Percentiles rank a stretch among this genome's conserved stretches.
Evolutionary conservation across 2,329 filamentous ascomycete genomes (phyloP).

Genomic region (Diatrype stigma): DNA sequence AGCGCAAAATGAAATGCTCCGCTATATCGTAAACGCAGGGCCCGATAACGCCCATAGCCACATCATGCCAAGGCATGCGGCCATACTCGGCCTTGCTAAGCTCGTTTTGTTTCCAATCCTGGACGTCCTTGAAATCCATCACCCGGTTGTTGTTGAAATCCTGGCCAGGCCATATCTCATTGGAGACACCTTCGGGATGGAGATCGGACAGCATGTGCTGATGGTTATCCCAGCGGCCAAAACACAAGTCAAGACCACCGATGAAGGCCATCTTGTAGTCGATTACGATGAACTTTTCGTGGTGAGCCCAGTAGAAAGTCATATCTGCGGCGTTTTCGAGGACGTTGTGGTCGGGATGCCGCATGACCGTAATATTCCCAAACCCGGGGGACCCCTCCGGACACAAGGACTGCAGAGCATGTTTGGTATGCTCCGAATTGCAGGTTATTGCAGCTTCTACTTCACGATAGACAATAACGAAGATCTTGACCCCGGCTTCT

Average conservation of each 20-base stretch:
- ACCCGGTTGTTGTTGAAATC: conserved; percentile 98
- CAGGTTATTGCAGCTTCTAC: conserved; percentile 78
- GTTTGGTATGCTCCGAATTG: conserved; percentile 90
- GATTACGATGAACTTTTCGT: conserved; percentile 95
- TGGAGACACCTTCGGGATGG: conserved; percentile 74
- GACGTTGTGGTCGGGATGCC: conserved; percentile 92
- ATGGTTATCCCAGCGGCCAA: conserved; percentile 86
- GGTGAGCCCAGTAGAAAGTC: conserved; percentile 97
- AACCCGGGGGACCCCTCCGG: conserved; percentile 76
- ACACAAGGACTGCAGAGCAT: conserved; percentile 73
- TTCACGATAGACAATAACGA: conserved; percentile 88
- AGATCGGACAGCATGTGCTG: conserved; percentile 84
- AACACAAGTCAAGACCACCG: conserved; percentile 90
- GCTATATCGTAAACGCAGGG: conserved; percentile 91
- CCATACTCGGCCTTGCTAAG: conserved; percentile 86
- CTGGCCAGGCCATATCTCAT: conserved; percentile 90
- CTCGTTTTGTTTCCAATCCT: conserved; percentile 91
- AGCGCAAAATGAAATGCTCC: conserved; percentile 88
- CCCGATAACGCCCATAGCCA: conserved; percentile 85
- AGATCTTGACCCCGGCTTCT: conserved; percentile 92
- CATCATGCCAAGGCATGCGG: conserved; percentile 98
- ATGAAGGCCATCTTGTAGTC: conserved; percentile 91
- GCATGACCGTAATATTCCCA: conserved; percentile 84
- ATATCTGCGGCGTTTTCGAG: conserved; percentile 92
- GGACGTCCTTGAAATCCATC: conserved; percentile 88